Evolutionary conservation across 257 asterid genomes (phyloP).

Genomic region (Capsicum chinense): DNA sequence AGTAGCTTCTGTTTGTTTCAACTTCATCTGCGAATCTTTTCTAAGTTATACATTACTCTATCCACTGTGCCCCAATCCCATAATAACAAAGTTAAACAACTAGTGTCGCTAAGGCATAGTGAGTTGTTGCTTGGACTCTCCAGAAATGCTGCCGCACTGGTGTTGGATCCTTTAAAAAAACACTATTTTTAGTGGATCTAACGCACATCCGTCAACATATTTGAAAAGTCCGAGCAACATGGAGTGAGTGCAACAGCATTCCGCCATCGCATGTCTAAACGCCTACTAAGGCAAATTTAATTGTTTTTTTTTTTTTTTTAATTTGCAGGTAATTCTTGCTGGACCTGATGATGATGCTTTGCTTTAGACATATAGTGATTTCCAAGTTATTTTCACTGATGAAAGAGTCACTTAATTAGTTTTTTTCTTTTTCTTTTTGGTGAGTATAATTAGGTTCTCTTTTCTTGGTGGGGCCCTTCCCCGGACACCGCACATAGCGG

Average conservation of each 20-base stretch:
- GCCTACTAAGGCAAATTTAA: neutral
- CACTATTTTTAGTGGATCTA: neutral
- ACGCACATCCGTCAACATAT: neutral
- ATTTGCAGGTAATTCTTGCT: slow-evolving; percentile 77
- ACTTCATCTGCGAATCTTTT: neutral
- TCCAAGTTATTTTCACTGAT: slow-evolving; percentile 40
- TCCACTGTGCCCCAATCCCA: neutral
- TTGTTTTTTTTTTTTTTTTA: neutral
- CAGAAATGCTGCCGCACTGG: neutral
- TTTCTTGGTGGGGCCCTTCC: no score
- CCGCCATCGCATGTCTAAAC: no score
- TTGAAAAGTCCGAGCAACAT: neutral
- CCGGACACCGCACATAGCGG: no score
- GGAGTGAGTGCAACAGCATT: neutral
- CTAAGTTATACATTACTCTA: neutral
- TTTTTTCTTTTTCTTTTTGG: neutral
- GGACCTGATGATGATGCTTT: slow-evolving; percentile 97
- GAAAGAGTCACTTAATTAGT: slow-evolving; percentile 25
- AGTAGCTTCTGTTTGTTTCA: slow-evolving; percentile 40
- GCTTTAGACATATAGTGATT: slow-evolving; percentile 59
- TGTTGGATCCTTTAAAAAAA: neutral
- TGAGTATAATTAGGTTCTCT: neutral
- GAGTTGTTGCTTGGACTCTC: neutral
- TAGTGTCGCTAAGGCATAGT: neutral
- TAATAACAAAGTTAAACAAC: neutral